phyloP scores from a whole-genome alignment of 2,329 filamentous ascomycete species.

The Monosporascus sp. region DNA sequence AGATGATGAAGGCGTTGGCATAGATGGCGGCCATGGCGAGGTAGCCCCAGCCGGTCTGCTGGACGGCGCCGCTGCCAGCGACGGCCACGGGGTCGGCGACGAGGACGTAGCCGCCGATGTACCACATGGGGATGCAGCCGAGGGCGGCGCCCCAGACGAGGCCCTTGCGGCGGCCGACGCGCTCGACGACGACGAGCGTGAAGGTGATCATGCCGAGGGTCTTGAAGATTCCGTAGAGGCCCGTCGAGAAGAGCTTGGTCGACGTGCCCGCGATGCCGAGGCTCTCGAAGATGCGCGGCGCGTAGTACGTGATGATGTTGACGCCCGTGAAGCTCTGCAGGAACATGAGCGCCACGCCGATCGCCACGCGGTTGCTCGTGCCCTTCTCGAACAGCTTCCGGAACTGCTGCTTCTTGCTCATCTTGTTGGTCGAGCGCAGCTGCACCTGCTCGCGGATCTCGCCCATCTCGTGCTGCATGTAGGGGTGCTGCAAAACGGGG shows the following conservation, averaged over 20 bases:
- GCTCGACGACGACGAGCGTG: constrained; percentile 41
- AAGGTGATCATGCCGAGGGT: constrained; percentile 32
- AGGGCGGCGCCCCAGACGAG: constrained; percentile 38
- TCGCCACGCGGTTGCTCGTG: constrained; percentile 37
- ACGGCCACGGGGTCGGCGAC: constrained; percentile 27
- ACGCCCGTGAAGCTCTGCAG: constrained; percentile 44
- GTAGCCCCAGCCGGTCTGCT: constrained; percentile 34
- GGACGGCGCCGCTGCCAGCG: constrained; percentile 39
- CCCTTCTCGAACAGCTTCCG: constrained; percentile 31
- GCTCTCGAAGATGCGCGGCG: constrained; percentile 30
- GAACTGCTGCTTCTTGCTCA: constrained; percentile 23
- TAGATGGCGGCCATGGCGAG: constrained; percentile 47
- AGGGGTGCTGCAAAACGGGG: constrained; percentile 30
- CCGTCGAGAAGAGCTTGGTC: constrained; percentile 31
- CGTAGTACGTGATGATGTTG: constrained; percentile 58
- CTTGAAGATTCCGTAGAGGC: constrained; percentile 35
- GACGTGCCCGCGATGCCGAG: constrained; percentile 30
- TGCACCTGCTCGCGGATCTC: constrained; percentile 55
- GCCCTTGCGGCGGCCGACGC: constrained; percentile 40
- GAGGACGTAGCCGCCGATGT: constrained; percentile 33
- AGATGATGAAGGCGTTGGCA: constrained; percentile 28
- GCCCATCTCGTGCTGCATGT: constrained; percentile 47
- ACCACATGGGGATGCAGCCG: constrained; percentile 35
- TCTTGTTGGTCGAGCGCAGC: constrained; percentile 17
- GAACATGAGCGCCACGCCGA: constrained; percentile 50